Evolutionary conservation across 1,284 basidiomycete species (phyloP), one percentile per base, ranked within the genome.

Genomic region (Hymenochaete sp.): DNA sequence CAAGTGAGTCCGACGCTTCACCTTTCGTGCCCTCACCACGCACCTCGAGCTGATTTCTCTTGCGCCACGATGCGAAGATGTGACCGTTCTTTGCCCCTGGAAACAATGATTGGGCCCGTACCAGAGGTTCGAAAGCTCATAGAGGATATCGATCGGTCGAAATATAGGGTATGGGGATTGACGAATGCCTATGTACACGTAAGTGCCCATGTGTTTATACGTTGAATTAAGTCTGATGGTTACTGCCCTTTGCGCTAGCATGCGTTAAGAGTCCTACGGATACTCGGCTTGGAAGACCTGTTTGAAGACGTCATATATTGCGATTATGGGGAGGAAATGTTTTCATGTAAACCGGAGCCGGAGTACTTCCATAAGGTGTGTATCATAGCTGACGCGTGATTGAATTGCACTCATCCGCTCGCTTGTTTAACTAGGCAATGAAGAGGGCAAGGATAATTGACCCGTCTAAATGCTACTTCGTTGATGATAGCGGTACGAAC

Each of bases 231-330:
- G 22, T 11, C 32, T 41, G 46, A 47, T 40, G 44, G 13, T 31
- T 10, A 14, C 14, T 10, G 28, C 28, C 14, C 9, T 31, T 31
- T 31, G 9, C 50, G 27, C 7, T 50, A 91, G 82, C 89, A 93
- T 59, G 90, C 91, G 4, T 67, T 75, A 53, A 75, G 91, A 22
- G 89, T 92, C 1, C 71, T 93, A 39, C 67, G 69, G 8, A 85
- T 93, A 26, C 68, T 93, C 29, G 68, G 77, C 38, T 62, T 93
- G 10, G 72, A 78, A 14, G 82, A 90, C 56, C 74, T 80, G 41
- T 68, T 93, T 46, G 90, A 93, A 54, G 86, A 77, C 10, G 60
- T 92, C 11, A 74, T 90, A 7, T 93, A 70, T 57, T 93, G 90
- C 57, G 80, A 93, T 63, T 93, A 93, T 54, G 63, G 69, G 6